A percentile compares a stretch with the other conserved stretches of the same genome.
These are phyloP conservation scores for Cicer yamashitae DNA, from an alignment of 306 rosid genomes.

Conservation along the genomic window DNA sequence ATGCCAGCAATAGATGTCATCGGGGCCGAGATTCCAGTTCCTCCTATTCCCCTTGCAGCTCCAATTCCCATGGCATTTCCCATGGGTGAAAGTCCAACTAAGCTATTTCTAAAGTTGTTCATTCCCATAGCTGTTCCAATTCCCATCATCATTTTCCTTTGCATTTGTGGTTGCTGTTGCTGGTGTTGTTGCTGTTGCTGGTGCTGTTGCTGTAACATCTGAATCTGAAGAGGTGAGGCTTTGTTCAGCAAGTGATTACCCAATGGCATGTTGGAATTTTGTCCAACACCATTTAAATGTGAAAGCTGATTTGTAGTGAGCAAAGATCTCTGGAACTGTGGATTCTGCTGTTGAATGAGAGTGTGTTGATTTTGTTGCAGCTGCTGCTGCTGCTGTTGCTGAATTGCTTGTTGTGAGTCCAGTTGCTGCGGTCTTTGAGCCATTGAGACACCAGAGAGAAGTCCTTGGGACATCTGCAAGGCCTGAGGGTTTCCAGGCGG, in stretches of 20 bases:
- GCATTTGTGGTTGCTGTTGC: slow-evolving; percentile 71
- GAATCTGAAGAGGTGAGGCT: slow-evolving; percentile 65
- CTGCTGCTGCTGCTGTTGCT: slow-evolving; percentile 57
- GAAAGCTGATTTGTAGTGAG: slow-evolving; percentile 73
- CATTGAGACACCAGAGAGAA: slow-evolving; percentile 71
- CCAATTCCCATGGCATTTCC: slow-evolving; percentile 80
- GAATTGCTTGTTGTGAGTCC: slow-evolving; percentile 70
- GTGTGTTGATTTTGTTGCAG: slow-evolving; percentile 74
- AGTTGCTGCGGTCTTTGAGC: slow-evolving; percentile 72
- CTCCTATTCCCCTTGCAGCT: slow-evolving; percentile 75
- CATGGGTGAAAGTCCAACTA: slow-evolving; percentile 77
- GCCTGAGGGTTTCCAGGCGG: slow-evolving; percentile 89
- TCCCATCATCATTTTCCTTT: slow-evolving; percentile 90
- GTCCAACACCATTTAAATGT: slow-evolving; percentile 70
- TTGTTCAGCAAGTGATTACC: slow-evolving; percentile 73
- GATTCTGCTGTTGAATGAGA: slow-evolving; percentile 72
- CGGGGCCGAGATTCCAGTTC: slow-evolving; percentile 82
- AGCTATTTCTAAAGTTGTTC: slow-evolving; percentile 66
- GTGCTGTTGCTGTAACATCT: slow-evolving; percentile 65
- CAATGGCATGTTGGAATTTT: slow-evolving; percentile 72
- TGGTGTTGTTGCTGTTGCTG: slow-evolving; percentile 68
- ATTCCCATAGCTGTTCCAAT: slow-evolving; percentile 72
- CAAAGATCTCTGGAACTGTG: slow-evolving; percentile 82
- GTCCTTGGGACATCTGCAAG: slow-evolving; percentile 91
- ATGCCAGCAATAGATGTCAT: slow-evolving; percentile 79